Evolutionary conservation across 225 moss, liverwort and hornwort species (phyloP).

Genomic region (Takakia lepidozioides): DNA sequence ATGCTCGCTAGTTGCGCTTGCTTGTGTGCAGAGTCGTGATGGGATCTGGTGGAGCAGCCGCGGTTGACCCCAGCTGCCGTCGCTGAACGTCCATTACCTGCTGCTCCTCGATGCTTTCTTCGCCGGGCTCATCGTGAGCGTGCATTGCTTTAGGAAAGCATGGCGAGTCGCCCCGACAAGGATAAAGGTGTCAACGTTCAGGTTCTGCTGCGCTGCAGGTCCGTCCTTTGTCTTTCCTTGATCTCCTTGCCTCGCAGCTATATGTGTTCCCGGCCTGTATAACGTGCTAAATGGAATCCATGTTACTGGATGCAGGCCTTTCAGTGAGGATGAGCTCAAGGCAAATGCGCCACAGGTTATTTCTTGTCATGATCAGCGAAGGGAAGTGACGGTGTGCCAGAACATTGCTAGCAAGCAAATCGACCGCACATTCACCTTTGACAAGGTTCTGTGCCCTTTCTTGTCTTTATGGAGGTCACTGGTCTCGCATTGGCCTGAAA

Average conservation of each 20-base stretch:
- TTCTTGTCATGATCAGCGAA: constrained; percentile 82
- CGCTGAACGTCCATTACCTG: no score
- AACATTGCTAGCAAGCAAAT: constrained; percentile 81
- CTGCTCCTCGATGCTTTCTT: no score
- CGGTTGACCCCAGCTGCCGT: no score
- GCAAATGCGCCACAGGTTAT: constrained; percentile 74
- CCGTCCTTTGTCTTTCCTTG: neutral
- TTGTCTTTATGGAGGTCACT: neutral
- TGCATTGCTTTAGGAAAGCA: constrained; percentile 8
- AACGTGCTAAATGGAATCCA: neutral
- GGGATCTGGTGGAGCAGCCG: no score
- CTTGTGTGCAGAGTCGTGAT: no score
- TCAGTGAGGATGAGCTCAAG: constrained; percentile 75
- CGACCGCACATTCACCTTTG: constrained; percentile 71
- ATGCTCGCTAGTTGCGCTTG: no score
- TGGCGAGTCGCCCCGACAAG: constrained; percentile 60
- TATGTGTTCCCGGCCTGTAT: neutral
- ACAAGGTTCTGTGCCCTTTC: constrained; percentile 20
- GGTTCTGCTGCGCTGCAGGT: constrained; percentile 61
- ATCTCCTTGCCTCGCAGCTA: neutral
- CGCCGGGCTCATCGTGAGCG: no score
- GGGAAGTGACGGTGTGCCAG: constrained; percentile 81
- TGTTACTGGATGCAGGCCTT: constrained; percentile 42
- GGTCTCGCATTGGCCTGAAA: no score
- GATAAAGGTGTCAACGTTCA: constrained; percentile 91